These are phyloP conservation scores for Polytrichum commune DNA, from an alignment of 225 moss, liverwort and hornwort genomes.

Conservation along the genomic window DNA sequence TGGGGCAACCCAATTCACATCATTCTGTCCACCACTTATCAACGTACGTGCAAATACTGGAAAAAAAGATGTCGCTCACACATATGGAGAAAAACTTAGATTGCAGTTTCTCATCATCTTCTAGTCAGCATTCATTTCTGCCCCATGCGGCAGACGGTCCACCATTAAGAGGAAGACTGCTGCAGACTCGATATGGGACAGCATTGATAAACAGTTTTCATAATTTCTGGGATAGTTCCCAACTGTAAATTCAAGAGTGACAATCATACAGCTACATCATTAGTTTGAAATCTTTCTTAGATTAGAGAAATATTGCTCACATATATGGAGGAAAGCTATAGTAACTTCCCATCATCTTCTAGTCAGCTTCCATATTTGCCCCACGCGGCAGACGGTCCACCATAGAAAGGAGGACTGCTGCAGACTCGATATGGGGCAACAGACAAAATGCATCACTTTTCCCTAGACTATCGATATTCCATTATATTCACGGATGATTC, in stretches of 20 bases:
- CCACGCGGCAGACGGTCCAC: conserved; percentile 28
- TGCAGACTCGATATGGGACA: not conserved
- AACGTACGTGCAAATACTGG: no score
- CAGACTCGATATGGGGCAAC: conserved; percentile 34
- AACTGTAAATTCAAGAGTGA: no score
- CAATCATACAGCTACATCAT: no score
- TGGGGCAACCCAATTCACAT: not conserved
- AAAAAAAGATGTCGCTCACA: not conserved
- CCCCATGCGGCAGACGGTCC: not conserved
- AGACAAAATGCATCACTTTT: not conserved
- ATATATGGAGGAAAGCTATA: no score
- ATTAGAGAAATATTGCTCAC: no score
- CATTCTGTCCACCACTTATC: no score
- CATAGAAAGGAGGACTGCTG: conserved; percentile 27
- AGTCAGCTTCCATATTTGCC: conserved; percentile 17
- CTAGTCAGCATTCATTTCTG: not conserved
- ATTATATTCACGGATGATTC: no score
- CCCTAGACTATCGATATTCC: no score
- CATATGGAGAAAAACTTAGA: not conserved
- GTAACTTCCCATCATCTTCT: conserved; percentile 20
- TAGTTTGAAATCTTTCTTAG: no score
- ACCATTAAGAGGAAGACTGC: not conserved
- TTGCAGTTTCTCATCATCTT: not conserved
- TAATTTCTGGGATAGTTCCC: no score
- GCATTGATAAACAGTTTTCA: no score